These are phyloP conservation scores for Triticum turgidum DNA, from an alignment of 176 grass and related monocot genomes.

Conservation along the genomic window DNA sequence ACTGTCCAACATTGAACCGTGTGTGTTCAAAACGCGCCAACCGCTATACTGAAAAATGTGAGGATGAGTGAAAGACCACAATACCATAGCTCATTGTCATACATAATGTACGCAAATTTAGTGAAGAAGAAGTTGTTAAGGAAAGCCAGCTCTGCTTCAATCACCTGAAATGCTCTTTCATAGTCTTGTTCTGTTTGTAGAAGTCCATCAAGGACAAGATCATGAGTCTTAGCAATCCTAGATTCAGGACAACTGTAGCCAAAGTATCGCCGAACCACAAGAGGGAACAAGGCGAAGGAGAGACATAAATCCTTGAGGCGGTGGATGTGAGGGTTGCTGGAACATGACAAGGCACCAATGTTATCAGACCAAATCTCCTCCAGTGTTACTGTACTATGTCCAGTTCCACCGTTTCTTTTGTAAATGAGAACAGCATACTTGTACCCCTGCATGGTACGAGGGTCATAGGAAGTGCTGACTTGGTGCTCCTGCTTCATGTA, in stretches of 20 bases:
- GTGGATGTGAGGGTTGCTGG: neutral
- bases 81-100: neutral
- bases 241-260: neutral
- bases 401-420: rapidly evolving
- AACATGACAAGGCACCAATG: neutral
- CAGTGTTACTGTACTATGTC: neutral
- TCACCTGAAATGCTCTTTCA: conserved; percentile 8
- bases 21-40: neutral
- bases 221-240: neutral
- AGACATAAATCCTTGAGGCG: neutral
- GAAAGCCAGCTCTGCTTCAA: conserved; percentile 1
- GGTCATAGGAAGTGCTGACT: neutral
- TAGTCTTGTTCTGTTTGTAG: neutral
- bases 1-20: neutral
- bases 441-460: neutral
- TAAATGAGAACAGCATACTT: neutral
- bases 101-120: neutral
- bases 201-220: neutral
- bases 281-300: neutral
- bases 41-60: neutral
- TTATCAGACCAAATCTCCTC: neutral
- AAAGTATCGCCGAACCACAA: neutral
- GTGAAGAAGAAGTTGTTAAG: neutral
- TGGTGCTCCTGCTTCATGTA: neutral
- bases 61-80: neutral